Conservation (phyloP, 2,329 filamentous ascomycete species). For the Lasiodiplodia sp. region DNA sequence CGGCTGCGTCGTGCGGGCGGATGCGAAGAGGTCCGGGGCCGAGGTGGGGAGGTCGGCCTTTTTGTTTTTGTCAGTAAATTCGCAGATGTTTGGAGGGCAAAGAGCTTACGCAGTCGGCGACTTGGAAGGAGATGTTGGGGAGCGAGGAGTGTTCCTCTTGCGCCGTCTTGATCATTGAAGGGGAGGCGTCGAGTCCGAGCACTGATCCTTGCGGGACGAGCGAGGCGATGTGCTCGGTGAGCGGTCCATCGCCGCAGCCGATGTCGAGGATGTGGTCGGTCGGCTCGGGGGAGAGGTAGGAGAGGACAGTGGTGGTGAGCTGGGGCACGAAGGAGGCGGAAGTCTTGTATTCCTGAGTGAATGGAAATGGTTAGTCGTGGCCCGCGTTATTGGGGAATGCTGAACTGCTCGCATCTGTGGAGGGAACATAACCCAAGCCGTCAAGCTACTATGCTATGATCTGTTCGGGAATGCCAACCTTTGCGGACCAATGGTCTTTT, state of each 20-base stretch:
- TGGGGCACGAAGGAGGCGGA: constrained; percentile 51
- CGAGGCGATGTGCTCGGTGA: constrained; percentile 50
- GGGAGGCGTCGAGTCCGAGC: constrained; percentile 50
- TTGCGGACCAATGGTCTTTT: constrained; percentile 28
- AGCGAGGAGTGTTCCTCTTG: constrained; percentile 32
- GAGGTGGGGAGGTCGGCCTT: constrained; percentile 35
- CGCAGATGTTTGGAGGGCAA: no score
- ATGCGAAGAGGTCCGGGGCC: constrained; percentile 32
- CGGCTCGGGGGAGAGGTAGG: constrained; percentile 45
- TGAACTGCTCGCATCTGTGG: not conserved
- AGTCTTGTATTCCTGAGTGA: constrained; percentile 41
- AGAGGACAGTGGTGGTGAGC: constrained; percentile 48
- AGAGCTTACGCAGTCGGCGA: constrained; percentile 40
- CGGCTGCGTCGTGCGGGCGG: not conserved
- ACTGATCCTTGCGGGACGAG: constrained; percentile 45
- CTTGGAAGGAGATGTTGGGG: constrained; percentile 38
- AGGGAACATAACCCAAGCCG: not conserved
- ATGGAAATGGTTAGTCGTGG: not conserved
- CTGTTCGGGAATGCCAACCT: not conserved
- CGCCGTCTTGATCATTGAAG: constrained; percentile 50
- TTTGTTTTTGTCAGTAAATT: no score
- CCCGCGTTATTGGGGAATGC: not conserved
- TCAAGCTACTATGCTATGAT: not conserved
- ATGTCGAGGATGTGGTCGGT: constrained; percentile 50
- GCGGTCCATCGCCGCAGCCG: constrained; percentile 49